These are phyloP conservation scores for Tilletia indica DNA, from an alignment of 1,284 basidiomycete genomes.

Conservation along the genomic window DNA sequence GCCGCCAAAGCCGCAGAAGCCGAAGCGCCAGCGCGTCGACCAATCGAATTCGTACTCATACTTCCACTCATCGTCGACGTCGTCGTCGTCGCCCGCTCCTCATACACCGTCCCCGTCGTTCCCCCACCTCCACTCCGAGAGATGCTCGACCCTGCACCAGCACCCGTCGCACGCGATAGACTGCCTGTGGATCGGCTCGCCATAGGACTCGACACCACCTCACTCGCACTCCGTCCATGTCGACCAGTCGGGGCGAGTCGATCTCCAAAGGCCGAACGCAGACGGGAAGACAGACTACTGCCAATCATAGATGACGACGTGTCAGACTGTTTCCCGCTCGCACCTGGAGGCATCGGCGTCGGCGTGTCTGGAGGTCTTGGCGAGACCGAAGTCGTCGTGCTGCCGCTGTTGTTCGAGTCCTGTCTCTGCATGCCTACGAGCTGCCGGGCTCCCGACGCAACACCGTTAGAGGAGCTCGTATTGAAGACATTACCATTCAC, in stretches of 20 bases:
- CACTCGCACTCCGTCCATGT: constrained; percentile 7
- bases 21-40: constrained; percentile 16
- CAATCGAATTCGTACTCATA: not conserved
- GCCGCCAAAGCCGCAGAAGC: not conserved
- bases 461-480: too few relatives aligned
- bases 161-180: constrained; percentile 6
- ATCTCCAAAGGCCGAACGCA: constrained; percentile 5
- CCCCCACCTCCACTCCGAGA: not conserved
- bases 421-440: constrained; percentile 3
- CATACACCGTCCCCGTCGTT: not conserved
- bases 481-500: not conserved
- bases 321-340: constrained; percentile 5
- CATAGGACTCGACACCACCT: not conserved
- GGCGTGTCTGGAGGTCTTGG: constrained; percentile 12
- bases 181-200: not conserved
- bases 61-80: not conserved
- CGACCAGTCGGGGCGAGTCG: not conserved
- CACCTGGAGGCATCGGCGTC: constrained; percentile 2
- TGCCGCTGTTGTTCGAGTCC: constrained; percentile 9
- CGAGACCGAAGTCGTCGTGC: constrained; percentile 12
- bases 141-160: not conserved
- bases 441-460: not conserved
- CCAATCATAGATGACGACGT: not conserved
- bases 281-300: not conserved
- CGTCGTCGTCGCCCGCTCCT: not conserved